Conservation (phyloP, 2,329 filamentous ascomycete genomes). For the Ceratocystis colombiana region DNA sequence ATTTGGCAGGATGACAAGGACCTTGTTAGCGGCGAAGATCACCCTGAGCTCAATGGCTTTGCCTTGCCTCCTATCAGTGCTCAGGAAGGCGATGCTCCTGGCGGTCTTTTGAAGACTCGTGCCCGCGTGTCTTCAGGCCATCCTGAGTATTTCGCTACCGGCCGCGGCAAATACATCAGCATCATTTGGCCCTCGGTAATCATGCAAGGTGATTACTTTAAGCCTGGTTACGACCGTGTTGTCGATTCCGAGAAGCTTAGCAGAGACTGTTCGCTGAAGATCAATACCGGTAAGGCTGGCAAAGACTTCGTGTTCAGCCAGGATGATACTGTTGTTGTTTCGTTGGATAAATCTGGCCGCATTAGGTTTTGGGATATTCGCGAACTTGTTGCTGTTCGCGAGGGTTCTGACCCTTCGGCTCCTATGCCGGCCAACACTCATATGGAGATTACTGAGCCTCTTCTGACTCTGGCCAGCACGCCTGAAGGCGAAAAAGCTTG, state of each 20-base stretch:
- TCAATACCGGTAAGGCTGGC: conserved; percentile 93
- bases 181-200: conserved; percentile 64
- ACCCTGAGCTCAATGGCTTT: conserved; percentile 76
- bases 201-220: conserved; percentile 53
- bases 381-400: conserved; percentile 52
- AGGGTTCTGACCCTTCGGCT: conserved; percentile 42
- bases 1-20: conserved; percentile 69
- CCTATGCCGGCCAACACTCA: conserved; percentile 47
- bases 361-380: conserved; percentile 98
- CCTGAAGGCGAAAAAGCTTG: conserved; percentile 86
- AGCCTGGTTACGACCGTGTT: conserved; percentile 52
- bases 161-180: conserved; percentile 90
- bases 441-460: conserved; percentile 71
- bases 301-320: conserved; percentile 98
- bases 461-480: conserved; percentile 79
- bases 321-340: conserved; percentile 88
- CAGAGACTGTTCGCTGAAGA: conserved; percentile 78
- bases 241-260: conserved; percentile 84
- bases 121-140: conserved; percentile 82
- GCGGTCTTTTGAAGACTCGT: conserved; percentile 88
- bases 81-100: conserved; percentile 81
- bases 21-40: conserved; percentile 58
- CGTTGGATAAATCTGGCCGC: conserved; percentile 89
- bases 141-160: conserved; percentile 88
- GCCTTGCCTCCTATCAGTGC: conserved; percentile 77